A percentile compares a stretch with the other conserved stretches of the same genome.
Evolutionary conservation across 768 basidiomycete genomes (phyloP).

Genomic region (Harrya chromipes): DNA sequence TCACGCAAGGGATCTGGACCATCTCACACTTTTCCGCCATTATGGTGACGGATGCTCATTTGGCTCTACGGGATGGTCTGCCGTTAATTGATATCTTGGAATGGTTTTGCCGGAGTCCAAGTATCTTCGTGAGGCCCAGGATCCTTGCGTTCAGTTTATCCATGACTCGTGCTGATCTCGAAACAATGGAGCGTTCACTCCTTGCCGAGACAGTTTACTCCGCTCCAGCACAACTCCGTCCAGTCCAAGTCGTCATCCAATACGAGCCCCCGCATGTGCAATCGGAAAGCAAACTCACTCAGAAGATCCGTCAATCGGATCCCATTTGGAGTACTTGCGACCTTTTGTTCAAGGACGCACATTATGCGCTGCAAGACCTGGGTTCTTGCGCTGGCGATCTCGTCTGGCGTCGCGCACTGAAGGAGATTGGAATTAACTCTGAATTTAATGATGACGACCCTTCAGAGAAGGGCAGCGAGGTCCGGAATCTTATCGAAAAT

Average conservation of each 20-base stretch:
- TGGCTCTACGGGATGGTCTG: constrained; percentile 35
- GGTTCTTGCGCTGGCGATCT: constrained; percentile 70
- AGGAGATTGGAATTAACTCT: constrained; percentile 32
- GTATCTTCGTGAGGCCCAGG: constrained; percentile 38
- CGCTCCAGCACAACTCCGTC: constrained; percentile 36
- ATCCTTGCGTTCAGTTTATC: constrained; percentile 40
- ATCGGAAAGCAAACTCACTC: constrained; percentile 42
- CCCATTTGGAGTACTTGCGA: constrained; percentile 36
- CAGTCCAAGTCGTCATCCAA: constrained; percentile 51
- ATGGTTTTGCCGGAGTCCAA: constrained; percentile 41
- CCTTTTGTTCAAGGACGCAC: constrained; percentile 47
- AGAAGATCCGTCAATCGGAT: constrained; percentile 46
- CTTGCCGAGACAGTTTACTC: constrained; percentile 39
- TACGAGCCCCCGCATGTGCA: constrained; percentile 43
- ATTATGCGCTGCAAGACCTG: constrained; percentile 47
- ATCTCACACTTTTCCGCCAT: constrained; percentile 45
- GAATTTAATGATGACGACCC: constrained; percentile 36
- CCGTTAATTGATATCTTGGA: constrained; percentile 44
- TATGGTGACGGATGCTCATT: constrained; percentile 43
- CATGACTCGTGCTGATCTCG: constrained; percentile 27
- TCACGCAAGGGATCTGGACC: constrained; percentile 36
- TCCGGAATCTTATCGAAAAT: constrained; percentile 47
- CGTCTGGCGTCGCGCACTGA: constrained; percentile 58
- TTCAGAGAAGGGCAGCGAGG: constrained; percentile 22
- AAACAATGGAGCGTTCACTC: constrained; percentile 39